Evolutionary conservation across 225 moss, liverwort and hornwort species (phyloP).

Genomic region (Bryum argenteum): DNA sequence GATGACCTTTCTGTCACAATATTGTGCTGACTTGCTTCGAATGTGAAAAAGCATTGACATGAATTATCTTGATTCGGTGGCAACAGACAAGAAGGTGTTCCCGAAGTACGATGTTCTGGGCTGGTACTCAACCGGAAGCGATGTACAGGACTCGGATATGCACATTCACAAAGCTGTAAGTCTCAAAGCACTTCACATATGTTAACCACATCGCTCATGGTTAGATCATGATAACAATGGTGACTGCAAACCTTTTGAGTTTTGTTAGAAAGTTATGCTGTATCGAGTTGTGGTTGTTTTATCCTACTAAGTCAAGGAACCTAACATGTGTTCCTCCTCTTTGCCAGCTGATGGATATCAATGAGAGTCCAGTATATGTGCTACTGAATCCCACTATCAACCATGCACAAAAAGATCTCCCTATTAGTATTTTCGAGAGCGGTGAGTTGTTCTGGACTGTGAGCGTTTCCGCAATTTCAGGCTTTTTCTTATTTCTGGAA

Average conservation of each 20-base stretch:
- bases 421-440: conserved; percentile 92
- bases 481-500: conserved; percentile 3
- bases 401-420: conserved; percentile 97
- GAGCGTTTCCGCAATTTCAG: conserved; percentile 12
- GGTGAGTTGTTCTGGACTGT: conserved; percentile 57
- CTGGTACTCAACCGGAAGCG: conserved; percentile 97
- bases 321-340: conserved; percentile 31
- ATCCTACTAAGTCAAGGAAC: conserved; percentile 18
- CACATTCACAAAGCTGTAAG: conserved; percentile 93
- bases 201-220: background rate
- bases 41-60: background rate
- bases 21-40: background rate
- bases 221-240: conserved; percentile 1
- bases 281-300: conserved; percentile 6
- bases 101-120: conserved; percentile 96
- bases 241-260: background rate
- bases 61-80: conserved; percentile 27
- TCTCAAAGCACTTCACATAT: conserved; percentile 11
- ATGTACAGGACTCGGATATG: conserved; percentile 97
- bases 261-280: background rate
- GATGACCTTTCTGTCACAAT: conserved; percentile 1
- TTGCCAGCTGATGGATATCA: conserved; percentile 91
- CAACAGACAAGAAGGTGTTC: conserved; percentile 96
- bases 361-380: conserved; percentile 93
- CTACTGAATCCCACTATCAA: conserved; percentile 93